Evolutionary conservation across 257 asterid species (phyloP), one percentile per base, ranked within the genome.

Genomic region (Scutellaria baicalensis): DNA sequence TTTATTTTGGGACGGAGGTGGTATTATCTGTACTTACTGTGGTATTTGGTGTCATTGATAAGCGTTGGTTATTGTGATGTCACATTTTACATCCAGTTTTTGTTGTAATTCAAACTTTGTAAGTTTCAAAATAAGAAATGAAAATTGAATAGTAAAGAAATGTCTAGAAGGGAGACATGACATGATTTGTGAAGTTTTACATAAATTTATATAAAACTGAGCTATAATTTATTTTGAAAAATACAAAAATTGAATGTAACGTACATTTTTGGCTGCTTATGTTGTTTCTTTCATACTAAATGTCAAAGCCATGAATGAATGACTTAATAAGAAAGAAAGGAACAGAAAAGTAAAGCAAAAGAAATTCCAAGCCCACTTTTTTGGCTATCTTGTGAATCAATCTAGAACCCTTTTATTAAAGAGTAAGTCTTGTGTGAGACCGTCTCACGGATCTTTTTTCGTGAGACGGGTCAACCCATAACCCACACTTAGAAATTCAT

Each of bases 181-280:
- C 61, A 39, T 66, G 45, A n/a, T 17, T 27, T 27, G 0, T 27
- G 9, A 62, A 16, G n/a, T 68, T 21, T 49, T n/a, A n/a, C n/a
- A n/a, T n/a, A n/a, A 50, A 69, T 68, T 78, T 18, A 13, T 12
- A 36, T 69, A 16, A 0, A 50, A 12, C 5, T 57, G 12, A 9
- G 8, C n/a, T n/a, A n/a, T 50, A 64, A n/a, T 47, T 8, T 69
- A 66, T 12, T 47, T 51, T 38, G 12, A 68, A 60, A 63, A 50
- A 67, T 59, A 56, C 40, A 12, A 21, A 13, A 13, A 21, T 58
- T 49, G 74, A 73, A 73, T 65, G 67, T 49, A 73, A 69, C 73
- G 66, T 72, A n/a, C n/a, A n/a, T 27, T 27, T 55, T 68, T 6
- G 66, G 64, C 72, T 70, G 69, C 43, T 48, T 13, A 0, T 43